Conservation (phyloP, 179 eudicot species). For the Actinidia arguta region DNA sequence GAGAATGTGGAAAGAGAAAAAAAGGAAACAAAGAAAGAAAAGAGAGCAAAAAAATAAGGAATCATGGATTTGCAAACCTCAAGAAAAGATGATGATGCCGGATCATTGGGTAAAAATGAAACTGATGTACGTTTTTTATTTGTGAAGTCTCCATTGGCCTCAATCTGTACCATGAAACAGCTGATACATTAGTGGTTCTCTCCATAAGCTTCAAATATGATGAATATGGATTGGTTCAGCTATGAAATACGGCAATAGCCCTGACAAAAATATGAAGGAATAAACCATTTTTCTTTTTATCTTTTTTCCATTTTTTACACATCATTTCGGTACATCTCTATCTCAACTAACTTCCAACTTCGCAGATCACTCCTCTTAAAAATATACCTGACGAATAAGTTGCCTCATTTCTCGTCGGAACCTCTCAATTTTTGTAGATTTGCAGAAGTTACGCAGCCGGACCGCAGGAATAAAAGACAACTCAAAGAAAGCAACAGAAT, state of each 20-base stretch:
- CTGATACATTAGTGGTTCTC: constrained; percentile 9
- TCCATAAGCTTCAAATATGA: background rate
- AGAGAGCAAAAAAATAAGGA: background rate
- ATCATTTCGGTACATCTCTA: background rate
- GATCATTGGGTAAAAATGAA: constrained; percentile 85
- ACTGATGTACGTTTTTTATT: constrained; percentile 69
- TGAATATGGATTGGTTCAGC: background rate
- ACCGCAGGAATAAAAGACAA: constrained; percentile 81
- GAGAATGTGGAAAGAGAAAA: background rate
- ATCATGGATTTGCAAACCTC: constrained; percentile 54
- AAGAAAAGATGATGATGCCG: constrained; percentile 68
- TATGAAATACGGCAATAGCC: background rate
- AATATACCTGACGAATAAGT: constrained; percentile 77
- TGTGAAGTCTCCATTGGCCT: constrained; percentile 74
- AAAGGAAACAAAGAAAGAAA: background rate
- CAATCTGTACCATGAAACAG: constrained; percentile 57
- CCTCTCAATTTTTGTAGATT: constrained; percentile 88
- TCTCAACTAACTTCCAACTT: background rate
- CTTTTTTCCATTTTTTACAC: background rate
- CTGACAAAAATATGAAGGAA: background rate
- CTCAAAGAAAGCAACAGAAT: constrained; percentile 89
- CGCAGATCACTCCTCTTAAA: background rate
- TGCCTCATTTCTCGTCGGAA: constrained; percentile 82
- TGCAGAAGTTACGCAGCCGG: constrained; percentile 82
- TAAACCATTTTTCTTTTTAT: background rate